Conservation (phyloP, 1,139 yeast genomes). For the Chernovozyma aurita region DNA sequence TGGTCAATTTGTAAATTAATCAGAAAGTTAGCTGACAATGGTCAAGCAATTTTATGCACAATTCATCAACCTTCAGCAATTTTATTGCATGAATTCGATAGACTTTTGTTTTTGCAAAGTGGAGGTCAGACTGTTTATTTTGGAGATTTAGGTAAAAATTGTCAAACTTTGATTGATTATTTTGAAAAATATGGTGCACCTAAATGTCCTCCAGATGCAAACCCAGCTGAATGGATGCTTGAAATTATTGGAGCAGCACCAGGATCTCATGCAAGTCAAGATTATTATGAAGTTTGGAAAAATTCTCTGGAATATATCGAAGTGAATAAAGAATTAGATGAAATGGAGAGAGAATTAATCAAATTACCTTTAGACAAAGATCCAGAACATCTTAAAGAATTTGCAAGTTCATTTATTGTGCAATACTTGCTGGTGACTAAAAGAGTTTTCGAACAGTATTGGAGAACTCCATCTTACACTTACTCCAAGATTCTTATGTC, state of each 20-base stretch:
- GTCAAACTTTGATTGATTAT: constrained; percentile 46
- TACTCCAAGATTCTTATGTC: constrained; percentile 38
- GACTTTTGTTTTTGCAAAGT: constrained; percentile 33
- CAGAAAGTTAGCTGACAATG: constrained; percentile 39
- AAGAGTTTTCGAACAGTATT: constrained; percentile 31
- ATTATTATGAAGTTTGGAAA: constrained; percentile 31
- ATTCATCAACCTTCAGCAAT: constrained; percentile 42
- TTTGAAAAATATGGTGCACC: constrained; percentile 53
- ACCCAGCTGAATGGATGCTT: constrained; percentile 58
- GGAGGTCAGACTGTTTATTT: constrained; percentile 63
- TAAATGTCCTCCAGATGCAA: constrained; percentile 40
- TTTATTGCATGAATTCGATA: constrained; percentile 31
- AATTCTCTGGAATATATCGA: constrained; percentile 23
- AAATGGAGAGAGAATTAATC: constrained; percentile 25
- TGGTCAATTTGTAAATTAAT: constrained; percentile 41
- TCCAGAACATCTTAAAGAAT: constrained; percentile 18
- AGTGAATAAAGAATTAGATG: constrained; percentile 20
- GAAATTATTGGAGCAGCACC: constrained; percentile 47
- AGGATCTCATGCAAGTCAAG: constrained; percentile 31
- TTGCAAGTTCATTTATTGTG: constrained; percentile 24
- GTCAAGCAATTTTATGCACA: constrained; percentile 41
- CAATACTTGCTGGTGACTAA: constrained; percentile 22
- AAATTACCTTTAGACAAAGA: constrained; percentile 21
- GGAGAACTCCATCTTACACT: constrained; percentile 42
- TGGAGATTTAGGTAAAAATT: constrained; percentile 59